These are phyloP conservation scores for Pestalotiopsis sp. DNA, from an alignment of 2,329 filamentous ascomycete species.

Conservation along the genomic window DNA sequence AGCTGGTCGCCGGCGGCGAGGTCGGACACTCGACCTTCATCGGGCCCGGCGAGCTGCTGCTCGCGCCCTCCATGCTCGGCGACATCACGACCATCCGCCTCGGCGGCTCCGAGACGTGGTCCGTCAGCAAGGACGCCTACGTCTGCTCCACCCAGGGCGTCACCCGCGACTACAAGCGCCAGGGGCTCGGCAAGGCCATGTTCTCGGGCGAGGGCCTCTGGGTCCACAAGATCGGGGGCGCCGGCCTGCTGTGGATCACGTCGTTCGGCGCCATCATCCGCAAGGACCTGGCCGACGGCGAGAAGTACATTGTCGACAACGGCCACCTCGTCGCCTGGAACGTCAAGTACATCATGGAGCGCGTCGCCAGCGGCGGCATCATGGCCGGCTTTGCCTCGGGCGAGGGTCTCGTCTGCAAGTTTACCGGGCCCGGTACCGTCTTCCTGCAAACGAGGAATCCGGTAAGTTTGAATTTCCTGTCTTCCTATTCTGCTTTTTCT, in stretches of 20 bases:
- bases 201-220: constrained; percentile 93
- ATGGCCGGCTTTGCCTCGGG: constrained; percentile 82
- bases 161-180: constrained; percentile 82
- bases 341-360: constrained; percentile 88
- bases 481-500: too few species aligned
- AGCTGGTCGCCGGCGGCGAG: constrained; percentile 81
- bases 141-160: constrained; percentile 86
- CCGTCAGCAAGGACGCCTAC: constrained; percentile 83
- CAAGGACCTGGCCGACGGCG: constrained; percentile 77
- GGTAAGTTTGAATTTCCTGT: constrained; percentile 49
- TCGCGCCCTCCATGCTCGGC: constrained; percentile 79
- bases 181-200: constrained; percentile 85
- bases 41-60: constrained; percentile 85
- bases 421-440: constrained; percentile 86
- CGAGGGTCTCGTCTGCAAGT: constrained; percentile 93
- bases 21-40: constrained; percentile 80
- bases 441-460: constrained; percentile 93
- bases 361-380: constrained; percentile 86
- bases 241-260: constrained; percentile 83
- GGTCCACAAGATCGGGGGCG: constrained; percentile 82
- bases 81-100: constrained; percentile 84
- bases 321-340: constrained; percentile 97
- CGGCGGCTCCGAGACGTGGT: constrained; percentile 75
- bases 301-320: constrained; percentile 92
- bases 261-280: constrained; percentile 94